Evolutionary conservation across 768 basidiomycete species (phyloP), one percentile per base, ranked within the genome.

Genomic region (Rhodosporidiobolus odoratus): DNA sequence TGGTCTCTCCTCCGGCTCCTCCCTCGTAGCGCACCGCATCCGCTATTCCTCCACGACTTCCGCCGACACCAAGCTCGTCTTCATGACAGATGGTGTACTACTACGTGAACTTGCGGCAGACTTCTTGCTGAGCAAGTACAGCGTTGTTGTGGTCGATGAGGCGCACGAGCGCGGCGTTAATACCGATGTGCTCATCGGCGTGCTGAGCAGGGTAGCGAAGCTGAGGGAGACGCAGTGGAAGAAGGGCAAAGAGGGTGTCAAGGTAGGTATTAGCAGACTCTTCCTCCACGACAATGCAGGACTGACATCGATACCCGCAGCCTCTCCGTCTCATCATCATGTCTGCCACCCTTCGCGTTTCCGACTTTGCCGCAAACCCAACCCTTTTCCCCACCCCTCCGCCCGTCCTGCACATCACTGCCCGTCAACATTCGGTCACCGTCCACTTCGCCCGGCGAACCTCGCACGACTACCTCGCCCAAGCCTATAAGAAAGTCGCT

Each of bases 41-140:
- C 89, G 96, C 70, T 99, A 98, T 78, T 95, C 97, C 75, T 89
- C 92, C 2, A 97, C 92, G 1, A 88, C 92, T 0, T 92, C 92
- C 6, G 84, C 91, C 1, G 84, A 86, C 30, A 99, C 96, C 2
- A 88, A 88, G 13, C 93, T 99, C 83, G 97, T 98, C 79, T 99
- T 98, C 83, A 97, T 98, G 94, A 99, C 96, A 10, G 96, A 99
- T 76, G 96, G 96, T 82, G 92, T 99, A 35, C 82, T 99, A 41
- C 82, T 99, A 23, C 88, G 96, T 65, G 96, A 99, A 79, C 83
- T 98, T 30, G 89, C 92, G 0, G 86, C 86, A 19, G 94, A 99
- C 78, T 96, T 99, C 79, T 79, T 97, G n/a, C 83, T 99, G n/a
- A 86, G 82, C 53, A 91, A 88, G 79, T 99, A 99, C 79, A 92